Evolutionary conservation across 768 basidiomycete genomes (phyloP).

Genomic region (Lenzites betulinus): DNA sequence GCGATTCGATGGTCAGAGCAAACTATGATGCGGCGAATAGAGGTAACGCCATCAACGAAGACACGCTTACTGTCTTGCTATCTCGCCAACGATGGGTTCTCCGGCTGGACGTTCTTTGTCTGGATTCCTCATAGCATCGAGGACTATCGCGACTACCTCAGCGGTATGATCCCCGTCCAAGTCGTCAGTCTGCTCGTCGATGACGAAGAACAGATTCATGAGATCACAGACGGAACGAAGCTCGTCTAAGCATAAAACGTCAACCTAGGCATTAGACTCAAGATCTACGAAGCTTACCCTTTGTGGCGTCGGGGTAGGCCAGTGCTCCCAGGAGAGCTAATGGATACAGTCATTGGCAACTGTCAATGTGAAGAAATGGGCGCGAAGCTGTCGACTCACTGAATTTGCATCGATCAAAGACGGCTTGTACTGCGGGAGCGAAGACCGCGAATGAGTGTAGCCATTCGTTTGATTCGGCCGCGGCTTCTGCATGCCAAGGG

Average conservation of each 20-base stretch:
- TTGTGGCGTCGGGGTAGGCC: background rate
- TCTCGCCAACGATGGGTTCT: constrained; percentile 25
- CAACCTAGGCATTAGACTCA: too few relatives aligned
- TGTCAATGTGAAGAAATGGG: background rate
- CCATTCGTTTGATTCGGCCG: constrained; percentile 5
- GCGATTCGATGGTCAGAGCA: background rate
- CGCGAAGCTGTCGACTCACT: background rate
- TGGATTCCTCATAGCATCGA: constrained; percentile 28
- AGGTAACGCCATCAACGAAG: background rate
- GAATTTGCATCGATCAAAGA: constrained; percentile 29
- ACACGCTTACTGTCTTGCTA: constrained; percentile 22
- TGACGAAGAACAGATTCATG: constrained; percentile 28
- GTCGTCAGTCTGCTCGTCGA: constrained; percentile 30
- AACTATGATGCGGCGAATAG: background rate
- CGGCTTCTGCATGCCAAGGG: background rate
- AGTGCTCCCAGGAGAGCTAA: background rate
- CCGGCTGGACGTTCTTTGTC: constrained; percentile 23
- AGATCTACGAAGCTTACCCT: background rate
- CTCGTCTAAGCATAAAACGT: background rate
- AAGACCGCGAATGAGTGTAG: constrained; percentile 28
- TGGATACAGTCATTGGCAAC: background rate
- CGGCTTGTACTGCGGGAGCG: constrained; percentile 24
- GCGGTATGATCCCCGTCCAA: constrained; percentile 10
- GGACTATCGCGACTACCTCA: constrained; percentile 15
- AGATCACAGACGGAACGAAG: constrained; percentile 17